Evolutionary conservation across 192 early-diverging fungal species (phyloP).

Genomic region (Thamnidium elegans): DNA sequence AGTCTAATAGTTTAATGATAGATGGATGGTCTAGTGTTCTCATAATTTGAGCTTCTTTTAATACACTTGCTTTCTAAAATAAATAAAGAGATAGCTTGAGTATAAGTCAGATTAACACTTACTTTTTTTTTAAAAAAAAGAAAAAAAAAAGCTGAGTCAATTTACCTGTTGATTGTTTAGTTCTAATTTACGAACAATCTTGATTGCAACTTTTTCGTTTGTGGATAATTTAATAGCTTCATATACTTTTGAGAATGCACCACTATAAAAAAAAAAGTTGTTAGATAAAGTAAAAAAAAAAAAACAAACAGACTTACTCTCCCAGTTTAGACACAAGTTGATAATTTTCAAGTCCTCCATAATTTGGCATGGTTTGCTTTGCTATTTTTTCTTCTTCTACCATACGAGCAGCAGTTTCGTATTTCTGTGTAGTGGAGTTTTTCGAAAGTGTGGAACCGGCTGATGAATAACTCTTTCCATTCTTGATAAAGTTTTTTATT

Average conservation of each 20-base stretch:
- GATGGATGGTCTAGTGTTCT: conserved; percentile 73
- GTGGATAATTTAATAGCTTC: conserved; percentile 59
- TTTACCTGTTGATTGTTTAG: conserved; percentile 69
- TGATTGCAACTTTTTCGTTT: conserved; percentile 75
- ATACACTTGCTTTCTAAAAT: conserved; percentile 67
- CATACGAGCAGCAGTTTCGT: conserved; percentile 1
- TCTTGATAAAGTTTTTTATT: conserved; percentile 16
- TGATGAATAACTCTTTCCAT: conserved; percentile 3
- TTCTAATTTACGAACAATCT: conserved; percentile 77
- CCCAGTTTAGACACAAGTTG: conserved; percentile 60
- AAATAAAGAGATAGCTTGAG: background rate
- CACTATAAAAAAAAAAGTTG: conserved; percentile 45
- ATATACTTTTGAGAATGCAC: conserved; percentile 84
- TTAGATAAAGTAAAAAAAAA: background rate
- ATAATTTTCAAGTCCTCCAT: conserved; percentile 57
- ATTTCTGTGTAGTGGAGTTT: background rate
- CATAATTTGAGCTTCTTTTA: conserved; percentile 87
- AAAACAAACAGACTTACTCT: conserved; percentile 54
- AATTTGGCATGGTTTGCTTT: conserved; percentile 36
- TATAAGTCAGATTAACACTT: background rate
- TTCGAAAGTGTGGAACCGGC: background rate
- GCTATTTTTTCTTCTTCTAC: conserved; percentile 19
- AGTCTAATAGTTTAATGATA: conserved; percentile 71
- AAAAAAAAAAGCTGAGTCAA: background rate
- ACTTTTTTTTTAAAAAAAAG: background rate